Percentiles rank a stretch among this genome's conserved stretches.
Evolutionary conservation across 2,329 filamentous ascomycete species (phyloP).

Genomic region (Penicillium janthinellum): DNA sequence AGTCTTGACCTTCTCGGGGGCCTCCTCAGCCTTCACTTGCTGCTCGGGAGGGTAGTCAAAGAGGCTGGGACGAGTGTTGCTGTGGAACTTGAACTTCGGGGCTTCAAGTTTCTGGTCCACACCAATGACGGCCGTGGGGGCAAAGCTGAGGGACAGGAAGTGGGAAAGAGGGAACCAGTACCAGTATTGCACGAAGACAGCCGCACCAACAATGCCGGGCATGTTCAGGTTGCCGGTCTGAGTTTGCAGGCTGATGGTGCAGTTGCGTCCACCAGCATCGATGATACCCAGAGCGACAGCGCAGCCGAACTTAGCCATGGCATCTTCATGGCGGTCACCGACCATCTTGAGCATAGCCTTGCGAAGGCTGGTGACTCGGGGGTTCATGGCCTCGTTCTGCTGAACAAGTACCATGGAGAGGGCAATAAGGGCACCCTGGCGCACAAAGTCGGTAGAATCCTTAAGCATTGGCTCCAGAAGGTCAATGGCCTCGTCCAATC

Average conservation of each 20-base stretch:
- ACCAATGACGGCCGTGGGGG: conserved; percentile 93
- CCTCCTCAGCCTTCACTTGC: conserved; percentile 91
- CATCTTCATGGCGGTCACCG: conserved; percentile 92
- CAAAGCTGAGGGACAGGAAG: conserved; percentile 93
- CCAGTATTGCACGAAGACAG: conserved; percentile 99
- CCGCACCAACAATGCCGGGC: conserved; percentile 96
- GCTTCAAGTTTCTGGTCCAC: conserved; percentile 93
- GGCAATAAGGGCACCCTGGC: conserved; percentile 91
- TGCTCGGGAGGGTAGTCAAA: conserved; percentile 98
- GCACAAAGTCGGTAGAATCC: conserved; percentile 96
- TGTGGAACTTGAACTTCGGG: conserved; percentile 92
- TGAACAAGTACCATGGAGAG: conserved; percentile 99
- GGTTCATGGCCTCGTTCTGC: conserved; percentile 98
- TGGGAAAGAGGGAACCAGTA: conserved; percentile 99
- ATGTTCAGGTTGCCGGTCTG: conserved; percentile 99
- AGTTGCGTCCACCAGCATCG: conserved; percentile 95
- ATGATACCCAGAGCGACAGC: conserved; percentile 95
- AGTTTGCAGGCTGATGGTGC: conserved; percentile 95
- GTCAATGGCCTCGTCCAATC: conserved; percentile 93
- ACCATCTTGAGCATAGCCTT: conserved; percentile 95
- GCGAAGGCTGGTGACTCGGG: conserved; percentile 86
- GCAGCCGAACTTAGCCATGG: conserved; percentile 98
- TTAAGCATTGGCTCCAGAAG: conserved; percentile 99
- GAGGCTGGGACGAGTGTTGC: conserved; percentile 87
- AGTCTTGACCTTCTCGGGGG: conserved; percentile 89